Conservation (phyloP, 306 rosid species). For the Pueraria montana region DNA sequence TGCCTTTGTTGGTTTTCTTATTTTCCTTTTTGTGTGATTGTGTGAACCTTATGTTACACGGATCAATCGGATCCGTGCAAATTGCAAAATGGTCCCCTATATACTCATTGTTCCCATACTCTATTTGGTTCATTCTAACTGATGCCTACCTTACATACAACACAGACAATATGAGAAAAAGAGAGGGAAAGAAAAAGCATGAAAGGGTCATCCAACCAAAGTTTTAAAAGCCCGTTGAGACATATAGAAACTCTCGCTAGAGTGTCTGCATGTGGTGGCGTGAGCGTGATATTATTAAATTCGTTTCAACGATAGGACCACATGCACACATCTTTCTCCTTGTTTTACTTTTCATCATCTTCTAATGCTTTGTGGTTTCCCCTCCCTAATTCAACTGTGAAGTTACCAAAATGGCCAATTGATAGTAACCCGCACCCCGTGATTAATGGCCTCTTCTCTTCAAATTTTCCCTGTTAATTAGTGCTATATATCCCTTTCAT, state of each 20-base stretch:
- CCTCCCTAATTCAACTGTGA: constrained; percentile 21
- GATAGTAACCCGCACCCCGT: constrained; percentile 33
- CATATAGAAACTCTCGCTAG: constrained; percentile 58
- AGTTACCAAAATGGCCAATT: constrained; percentile 35
- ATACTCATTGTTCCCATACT: constrained; percentile 50
- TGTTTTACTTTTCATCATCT: constrained; percentile 52
- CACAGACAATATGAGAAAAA: constrained; percentile 41
- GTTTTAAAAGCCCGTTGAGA: constrained; percentile 41
- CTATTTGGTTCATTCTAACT: constrained; percentile 58
- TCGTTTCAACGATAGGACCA: constrained; percentile 59
- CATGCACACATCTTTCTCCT: constrained; percentile 54
- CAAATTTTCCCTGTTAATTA: background rate
- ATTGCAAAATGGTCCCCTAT: constrained; percentile 69
- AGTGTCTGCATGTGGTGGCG: constrained; percentile 77
- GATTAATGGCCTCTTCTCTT: constrained; percentile 34
- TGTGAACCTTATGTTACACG: constrained; percentile 43
- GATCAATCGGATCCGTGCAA: constrained; percentile 34
- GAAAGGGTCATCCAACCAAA: constrained; percentile 53
- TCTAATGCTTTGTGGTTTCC: constrained; percentile 38
- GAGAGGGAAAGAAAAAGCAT: constrained; percentile 45
- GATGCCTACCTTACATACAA: constrained; percentile 72
- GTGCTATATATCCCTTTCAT: constrained; percentile 30
- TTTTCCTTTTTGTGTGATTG: constrained; percentile 38
- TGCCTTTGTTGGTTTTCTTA: constrained; percentile 33
- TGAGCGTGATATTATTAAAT: constrained; percentile 76